phyloP scores from a whole-genome alignment of 345 rosid genomes.

The Mercurialis annua region DNA sequence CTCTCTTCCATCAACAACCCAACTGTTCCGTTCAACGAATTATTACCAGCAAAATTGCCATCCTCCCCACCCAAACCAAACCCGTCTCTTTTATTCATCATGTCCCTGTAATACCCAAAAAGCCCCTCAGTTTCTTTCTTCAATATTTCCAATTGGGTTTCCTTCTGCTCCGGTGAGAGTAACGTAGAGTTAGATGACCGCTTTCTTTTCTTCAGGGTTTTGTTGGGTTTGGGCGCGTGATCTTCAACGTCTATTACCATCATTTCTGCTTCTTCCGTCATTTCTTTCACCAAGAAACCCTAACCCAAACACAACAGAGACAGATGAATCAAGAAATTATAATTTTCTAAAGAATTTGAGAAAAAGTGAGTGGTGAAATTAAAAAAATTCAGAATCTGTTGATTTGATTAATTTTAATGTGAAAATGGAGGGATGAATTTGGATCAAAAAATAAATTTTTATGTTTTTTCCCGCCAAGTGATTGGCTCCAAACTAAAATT shows the following conservation, averaged over 20 bases:
- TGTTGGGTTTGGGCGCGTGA: slow-evolving; percentile 35
- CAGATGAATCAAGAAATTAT: neutral
- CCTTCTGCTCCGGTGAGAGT: slow-evolving; percentile 35
- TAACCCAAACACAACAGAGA: neutral
- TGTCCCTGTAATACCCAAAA: slow-evolving; percentile 46
- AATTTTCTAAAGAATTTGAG: neutral
- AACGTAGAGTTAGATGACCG: slow-evolving; percentile 23
- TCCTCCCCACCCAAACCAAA: slow-evolving; percentile 26
- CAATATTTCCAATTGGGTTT: slow-evolving; percentile 39
- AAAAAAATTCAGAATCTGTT: no score
- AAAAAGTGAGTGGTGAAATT: neutral
- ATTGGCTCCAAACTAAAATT: no score
- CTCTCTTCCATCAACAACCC: slow-evolving; percentile 77
- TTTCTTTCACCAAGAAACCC: slow-evolving; percentile 1
- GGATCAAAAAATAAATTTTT: no score
- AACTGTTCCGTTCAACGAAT: slow-evolving; percentile 46
- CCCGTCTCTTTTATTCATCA: slow-evolving; percentile 32
- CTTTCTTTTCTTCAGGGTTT: slow-evolving; percentile 59
- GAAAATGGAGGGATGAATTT: no score
- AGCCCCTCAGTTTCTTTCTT: slow-evolving; percentile 49
- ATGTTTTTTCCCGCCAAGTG: no score
- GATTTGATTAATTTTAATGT: no score
- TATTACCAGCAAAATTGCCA: slow-evolving; percentile 9
- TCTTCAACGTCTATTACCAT: slow-evolving; percentile 9
- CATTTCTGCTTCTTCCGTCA: neutral